These are phyloP conservation scores for Alloteropsis angusta DNA, from an alignment of 202 grass and related monocot species.

Conservation along the genomic window DNA sequence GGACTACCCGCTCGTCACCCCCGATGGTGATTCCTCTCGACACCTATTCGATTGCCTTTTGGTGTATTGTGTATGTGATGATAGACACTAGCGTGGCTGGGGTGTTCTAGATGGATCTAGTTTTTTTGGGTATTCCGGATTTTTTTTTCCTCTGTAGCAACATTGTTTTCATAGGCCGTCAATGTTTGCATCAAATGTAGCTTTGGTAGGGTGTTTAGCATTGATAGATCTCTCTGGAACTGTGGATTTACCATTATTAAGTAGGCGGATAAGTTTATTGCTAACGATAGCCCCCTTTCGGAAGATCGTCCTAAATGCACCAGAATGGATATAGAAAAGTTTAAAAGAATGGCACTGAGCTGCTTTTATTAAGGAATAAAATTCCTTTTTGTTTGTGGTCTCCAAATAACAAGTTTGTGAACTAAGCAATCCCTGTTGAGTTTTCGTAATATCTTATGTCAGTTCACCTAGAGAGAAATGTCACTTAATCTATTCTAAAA, in stretches of 20 bases:
- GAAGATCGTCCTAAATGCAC: neutral
- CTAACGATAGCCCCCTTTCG: neutral
- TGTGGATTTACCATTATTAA: neutral
- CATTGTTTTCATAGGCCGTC: neutral
- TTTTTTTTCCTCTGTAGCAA: too few species aligned
- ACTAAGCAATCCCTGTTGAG: neutral
- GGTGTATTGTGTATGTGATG: neutral
- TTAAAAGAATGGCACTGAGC: neutral
- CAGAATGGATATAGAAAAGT: neutral
- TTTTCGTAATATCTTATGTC: neutral
- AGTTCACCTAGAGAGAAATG: neutral
- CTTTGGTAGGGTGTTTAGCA: neutral
- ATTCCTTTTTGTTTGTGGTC: neutral
- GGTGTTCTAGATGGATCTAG: slow-evolving; percentile 18
- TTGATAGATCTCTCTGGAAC: neutral
- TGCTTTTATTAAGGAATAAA: neutral
- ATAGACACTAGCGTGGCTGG: neutral
- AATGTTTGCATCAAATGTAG: neutral
- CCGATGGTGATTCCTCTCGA: slow-evolving; percentile 54
- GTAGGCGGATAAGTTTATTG: neutral
- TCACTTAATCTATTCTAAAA: neutral
- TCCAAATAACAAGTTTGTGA: neutral
- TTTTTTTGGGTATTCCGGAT: too few species aligned
- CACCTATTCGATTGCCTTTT: neutral
- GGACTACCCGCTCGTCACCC: slow-evolving; percentile 76